Evolutionary conservation across 257 asterid species (phyloP).

Genomic region (Penstemon davidsonii): DNA sequence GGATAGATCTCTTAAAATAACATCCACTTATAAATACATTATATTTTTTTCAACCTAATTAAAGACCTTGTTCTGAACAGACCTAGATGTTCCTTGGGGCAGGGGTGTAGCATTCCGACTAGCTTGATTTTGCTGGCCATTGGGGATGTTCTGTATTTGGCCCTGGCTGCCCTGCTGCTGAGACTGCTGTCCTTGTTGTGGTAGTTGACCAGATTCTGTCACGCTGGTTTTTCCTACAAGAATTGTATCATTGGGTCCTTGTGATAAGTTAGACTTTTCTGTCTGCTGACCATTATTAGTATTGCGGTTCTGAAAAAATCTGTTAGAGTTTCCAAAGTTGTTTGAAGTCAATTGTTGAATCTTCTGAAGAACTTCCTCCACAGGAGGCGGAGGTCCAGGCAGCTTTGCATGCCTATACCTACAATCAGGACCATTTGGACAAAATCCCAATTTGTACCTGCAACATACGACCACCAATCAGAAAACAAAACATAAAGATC

Average conservation of each 20-base stretch:
- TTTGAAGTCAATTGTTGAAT: constrained; percentile 73
- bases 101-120: constrained; percentile 67
- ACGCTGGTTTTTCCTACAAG: constrained; percentile 44
- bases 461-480: constrained; percentile 29
- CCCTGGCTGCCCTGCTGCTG: constrained; percentile 57
- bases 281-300: constrained; percentile 51
- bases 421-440: constrained; percentile 98
- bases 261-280: constrained; percentile 62
- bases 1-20: constrained; percentile 39
- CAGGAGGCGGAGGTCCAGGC: constrained; percentile 98
- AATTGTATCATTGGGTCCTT: constrained; percentile 50
- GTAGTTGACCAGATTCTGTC: constrained; percentile 52
- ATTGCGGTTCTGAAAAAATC: constrained; percentile 72
- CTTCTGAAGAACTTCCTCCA: constrained; percentile 91
- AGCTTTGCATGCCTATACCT: constrained; percentile 93
- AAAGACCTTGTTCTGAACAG: constrained; percentile 90
- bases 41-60: constrained; percentile 57
- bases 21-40: constrained; percentile 56
- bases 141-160: constrained; percentile 56
- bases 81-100: constrained; percentile 99
- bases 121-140: constrained; percentile 67
- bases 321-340: constrained; percentile 64
- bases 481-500: constrained; percentile 16
- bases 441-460: constrained; percentile 97
- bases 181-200: constrained; percentile 52